A percentile compares a stretch with the other conserved stretches of the same genome.
Evolutionary conservation across 371 early-diverging fungal genomes (phyloP).

Genomic region (Mycotypha africana): DNA sequence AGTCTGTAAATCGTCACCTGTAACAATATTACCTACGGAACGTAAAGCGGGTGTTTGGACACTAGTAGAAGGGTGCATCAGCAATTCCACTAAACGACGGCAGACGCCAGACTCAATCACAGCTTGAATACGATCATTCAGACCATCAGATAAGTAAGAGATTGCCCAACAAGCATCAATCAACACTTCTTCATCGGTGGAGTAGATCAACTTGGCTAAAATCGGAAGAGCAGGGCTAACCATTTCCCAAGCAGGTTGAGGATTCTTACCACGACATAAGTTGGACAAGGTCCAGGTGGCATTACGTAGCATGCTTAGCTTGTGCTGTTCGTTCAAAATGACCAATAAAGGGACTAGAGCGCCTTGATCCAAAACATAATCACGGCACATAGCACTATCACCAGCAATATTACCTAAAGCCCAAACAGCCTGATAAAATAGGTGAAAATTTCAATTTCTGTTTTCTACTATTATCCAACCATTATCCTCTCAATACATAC

Average conservation of each 20-base stretch:
- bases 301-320: conserved; percentile 94
- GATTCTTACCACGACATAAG: conserved; percentile 98
- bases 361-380: conserved; percentile 85
- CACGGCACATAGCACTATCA: conserved; percentile 94
- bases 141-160: conserved; percentile 96
- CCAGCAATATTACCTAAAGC: conserved; percentile 99
- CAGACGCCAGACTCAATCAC: conserved; percentile 96
- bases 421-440: conserved; percentile 98
- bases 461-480: background rate
- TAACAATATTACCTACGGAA: conserved; percentile 99
- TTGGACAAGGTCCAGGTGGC: conserved; percentile 99
- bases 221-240: conserved; percentile 84
- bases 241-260: conserved; percentile 87
- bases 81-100: conserved; percentile 89
- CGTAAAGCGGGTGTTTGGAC: conserved; percentile 98
- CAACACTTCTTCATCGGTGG: conserved; percentile 93
- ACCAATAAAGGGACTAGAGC: conserved; percentile 80
- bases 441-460: background rate
- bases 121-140: conserved; percentile 92
- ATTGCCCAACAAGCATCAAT: conserved; percentile 99
- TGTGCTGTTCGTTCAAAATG: conserved; percentile 83
- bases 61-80: conserved; percentile 77
- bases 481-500: too few species aligned
- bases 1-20: conserved; percentile 98
- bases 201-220: conserved; percentile 85